phyloP scores from a whole-genome alignment of 2,329 filamentous ascomycete genomes.

The Pyricularia sp. region DNA sequence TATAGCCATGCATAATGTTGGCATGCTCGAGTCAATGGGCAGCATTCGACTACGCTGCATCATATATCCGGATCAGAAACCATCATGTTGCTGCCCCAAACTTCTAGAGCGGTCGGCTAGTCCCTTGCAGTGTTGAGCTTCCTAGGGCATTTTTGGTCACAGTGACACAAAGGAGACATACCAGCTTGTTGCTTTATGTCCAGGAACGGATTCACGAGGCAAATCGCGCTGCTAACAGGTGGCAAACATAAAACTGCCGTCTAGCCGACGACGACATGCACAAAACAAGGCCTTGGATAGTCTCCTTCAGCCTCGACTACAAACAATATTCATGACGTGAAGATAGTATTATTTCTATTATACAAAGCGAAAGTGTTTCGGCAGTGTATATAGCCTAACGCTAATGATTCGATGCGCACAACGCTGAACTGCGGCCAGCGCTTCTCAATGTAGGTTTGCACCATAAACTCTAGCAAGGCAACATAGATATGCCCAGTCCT shows the following conservation, averaged over 20 bases:
- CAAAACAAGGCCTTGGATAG: background rate
- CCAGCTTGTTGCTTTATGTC: background rate
- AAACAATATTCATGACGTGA: background rate
- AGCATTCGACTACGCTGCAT: background rate
- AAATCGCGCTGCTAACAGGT: background rate
- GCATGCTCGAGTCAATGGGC: too few species aligned
- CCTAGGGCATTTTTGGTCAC: background rate
- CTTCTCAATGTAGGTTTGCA: background rate
- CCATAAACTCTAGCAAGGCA: background rate
- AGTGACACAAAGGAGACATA: background rate
- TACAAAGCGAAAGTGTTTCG: background rate
- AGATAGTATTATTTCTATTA: background rate
- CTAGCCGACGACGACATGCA: background rate
- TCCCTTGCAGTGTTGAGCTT: background rate
- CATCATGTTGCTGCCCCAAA: background rate
- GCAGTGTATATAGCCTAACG: background rate
- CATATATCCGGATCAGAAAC: background rate
- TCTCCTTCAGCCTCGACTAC: background rate
- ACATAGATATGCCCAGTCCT: background rate
- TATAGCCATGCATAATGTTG: background rate
- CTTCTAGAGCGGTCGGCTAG: background rate
- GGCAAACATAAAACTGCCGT: background rate
- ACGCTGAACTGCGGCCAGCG: background rate
- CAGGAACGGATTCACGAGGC: background rate
- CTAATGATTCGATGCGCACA: background rate